Evolutionary conservation across 2,329 filamentous ascomycete species (phyloP).

Genomic region (Colletotrichum melonis): DNA sequence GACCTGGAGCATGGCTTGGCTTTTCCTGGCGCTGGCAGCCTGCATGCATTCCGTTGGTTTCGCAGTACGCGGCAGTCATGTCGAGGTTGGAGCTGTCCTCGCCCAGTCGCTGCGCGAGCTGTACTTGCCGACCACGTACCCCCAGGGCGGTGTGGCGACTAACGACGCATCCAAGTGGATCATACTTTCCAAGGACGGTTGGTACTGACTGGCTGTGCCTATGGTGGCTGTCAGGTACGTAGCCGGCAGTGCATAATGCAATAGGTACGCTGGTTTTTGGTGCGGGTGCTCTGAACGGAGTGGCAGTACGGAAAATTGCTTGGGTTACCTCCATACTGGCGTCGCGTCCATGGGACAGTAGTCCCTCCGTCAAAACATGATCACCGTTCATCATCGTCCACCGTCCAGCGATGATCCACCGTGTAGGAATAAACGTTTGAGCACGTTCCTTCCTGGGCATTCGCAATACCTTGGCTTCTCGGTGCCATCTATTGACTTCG

Average conservation of each 20-base stretch:
- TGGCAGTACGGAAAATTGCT: neutral
- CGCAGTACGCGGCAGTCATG: slow-evolving; percentile 13
- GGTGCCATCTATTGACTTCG: neutral
- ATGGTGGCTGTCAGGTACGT: slow-evolving; percentile 14
- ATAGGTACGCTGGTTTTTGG: neutral
- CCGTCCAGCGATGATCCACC: neutral
- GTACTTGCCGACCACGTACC: slow-evolving; percentile 13
- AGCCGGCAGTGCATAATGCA: neutral
- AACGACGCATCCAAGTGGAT: slow-evolving; percentile 1
- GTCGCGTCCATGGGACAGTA: neutral
- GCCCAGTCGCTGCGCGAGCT: neutral
- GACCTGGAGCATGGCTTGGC: neutral
- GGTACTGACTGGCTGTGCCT: neutral
- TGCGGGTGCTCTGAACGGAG: neutral
- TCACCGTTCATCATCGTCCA: neutral
- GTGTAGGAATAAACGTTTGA: neutral
- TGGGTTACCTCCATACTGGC: neutral
- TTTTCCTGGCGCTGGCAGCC: slow-evolving; percentile 4
- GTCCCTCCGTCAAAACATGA: neutral
- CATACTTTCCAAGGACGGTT: neutral
- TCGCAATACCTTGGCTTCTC: neutral
- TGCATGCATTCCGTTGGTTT: neutral
- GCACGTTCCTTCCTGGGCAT: neutral
- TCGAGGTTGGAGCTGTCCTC: neutral
- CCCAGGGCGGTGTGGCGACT: slow-evolving; percentile 12